A percentile compares a stretch with the other conserved stretches of the same genome.
Evolutionary conservation across 148 eudicot species (phyloP).

Genomic region (Pouteria glomerata): DNA sequence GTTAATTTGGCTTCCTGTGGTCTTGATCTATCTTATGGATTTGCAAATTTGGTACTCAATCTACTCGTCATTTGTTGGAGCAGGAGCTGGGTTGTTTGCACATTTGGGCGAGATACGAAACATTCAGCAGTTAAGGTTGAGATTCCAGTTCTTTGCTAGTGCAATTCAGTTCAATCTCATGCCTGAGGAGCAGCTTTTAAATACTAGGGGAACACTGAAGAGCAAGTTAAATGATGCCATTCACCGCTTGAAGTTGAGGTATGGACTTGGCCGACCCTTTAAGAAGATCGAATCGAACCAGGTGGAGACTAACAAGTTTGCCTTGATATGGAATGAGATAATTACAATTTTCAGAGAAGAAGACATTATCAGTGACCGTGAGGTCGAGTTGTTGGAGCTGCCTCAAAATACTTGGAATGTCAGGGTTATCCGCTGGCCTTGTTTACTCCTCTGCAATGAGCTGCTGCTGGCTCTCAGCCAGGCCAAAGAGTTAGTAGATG

Average conservation of each 20-base stretch:
- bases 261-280: slow-evolving; percentile 81
- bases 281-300: slow-evolving; percentile 87
- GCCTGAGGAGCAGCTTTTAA: slow-evolving; percentile 86
- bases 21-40: slow-evolving; percentile 83
- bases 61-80: slow-evolving; percentile 81
- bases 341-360: slow-evolving; percentile 80
- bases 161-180: slow-evolving; percentile 93
- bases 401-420: slow-evolving; percentile 88
- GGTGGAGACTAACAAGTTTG: slow-evolving; percentile 89
- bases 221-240: slow-evolving; percentile 66
- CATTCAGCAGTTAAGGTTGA: slow-evolving; percentile 83
- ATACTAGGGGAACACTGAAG: slow-evolving; percentile 52
- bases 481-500: slow-evolving; percentile 89
- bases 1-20: slow-evolving; percentile 83
- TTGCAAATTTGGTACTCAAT: slow-evolving; percentile 92
- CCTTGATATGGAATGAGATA: slow-evolving; percentile 90
- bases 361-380: slow-evolving; percentile 70
- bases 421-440: slow-evolving; percentile 87
- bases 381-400: slow-evolving; percentile 82
- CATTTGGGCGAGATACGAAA: slow-evolving; percentile 93
- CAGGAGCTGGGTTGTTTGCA: slow-evolving; percentile 69
- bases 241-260: slow-evolving; percentile 71
- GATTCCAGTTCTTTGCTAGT: slow-evolving; percentile 92
- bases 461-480: slow-evolving; percentile 83
- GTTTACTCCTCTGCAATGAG: slow-evolving; percentile 87